A percentile compares a stretch with the other conserved stretches of the same genome.
phyloP scores from a whole-genome alignment of 108 stramenopile genomes.

The Licmophora abbreviata region DNA sequence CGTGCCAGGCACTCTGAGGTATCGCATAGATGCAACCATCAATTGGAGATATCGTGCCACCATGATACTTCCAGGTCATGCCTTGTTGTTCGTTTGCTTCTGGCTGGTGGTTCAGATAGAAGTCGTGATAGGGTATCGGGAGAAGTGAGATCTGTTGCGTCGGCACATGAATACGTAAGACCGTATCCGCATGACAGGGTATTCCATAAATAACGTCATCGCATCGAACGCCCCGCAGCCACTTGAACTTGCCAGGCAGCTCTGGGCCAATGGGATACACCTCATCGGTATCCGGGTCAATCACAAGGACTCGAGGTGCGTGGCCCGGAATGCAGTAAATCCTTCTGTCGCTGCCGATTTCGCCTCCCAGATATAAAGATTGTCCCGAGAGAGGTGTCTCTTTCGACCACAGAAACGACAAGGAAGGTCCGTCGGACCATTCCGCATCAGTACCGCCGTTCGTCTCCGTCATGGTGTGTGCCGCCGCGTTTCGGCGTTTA shows the following conservation, averaged over 20 bases:
- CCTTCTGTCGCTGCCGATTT: constrained; percentile 50
- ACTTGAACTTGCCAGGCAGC: constrained; percentile 75
- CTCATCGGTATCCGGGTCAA: constrained; percentile 33
- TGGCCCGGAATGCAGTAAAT: constrained; percentile 88
- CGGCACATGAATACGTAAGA: constrained; percentile 60
- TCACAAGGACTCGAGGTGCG: constrained; percentile 44
- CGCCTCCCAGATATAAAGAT: constrained; percentile 57
- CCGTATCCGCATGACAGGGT: constrained; percentile 71
- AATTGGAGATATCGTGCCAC: constrained; percentile 59
- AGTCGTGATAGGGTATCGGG: constrained; percentile 17
- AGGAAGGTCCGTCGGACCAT: not conserved
- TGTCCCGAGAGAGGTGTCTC: not conserved
- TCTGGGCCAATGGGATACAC: constrained; percentile 59
- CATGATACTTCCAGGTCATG: constrained; percentile 80
- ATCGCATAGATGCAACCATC: constrained; percentile 82
- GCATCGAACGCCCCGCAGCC: constrained; percentile 69
- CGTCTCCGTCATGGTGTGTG: no score
- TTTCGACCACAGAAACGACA: not conserved
- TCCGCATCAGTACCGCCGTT: no score
- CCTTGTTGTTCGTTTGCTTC: constrained; percentile 7
- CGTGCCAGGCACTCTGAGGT: constrained; percentile 61
- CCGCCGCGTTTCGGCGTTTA: no score
- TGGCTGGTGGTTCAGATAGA: constrained; percentile 12
- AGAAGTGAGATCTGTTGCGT: constrained; percentile 38
- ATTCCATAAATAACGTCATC: constrained; percentile 72